Percentiles rank a stretch among this genome's conserved stretches.
These are phyloP conservation scores for Linum tenue DNA, from an alignment of 345 rosid genomes.

Conservation along the genomic window DNA sequence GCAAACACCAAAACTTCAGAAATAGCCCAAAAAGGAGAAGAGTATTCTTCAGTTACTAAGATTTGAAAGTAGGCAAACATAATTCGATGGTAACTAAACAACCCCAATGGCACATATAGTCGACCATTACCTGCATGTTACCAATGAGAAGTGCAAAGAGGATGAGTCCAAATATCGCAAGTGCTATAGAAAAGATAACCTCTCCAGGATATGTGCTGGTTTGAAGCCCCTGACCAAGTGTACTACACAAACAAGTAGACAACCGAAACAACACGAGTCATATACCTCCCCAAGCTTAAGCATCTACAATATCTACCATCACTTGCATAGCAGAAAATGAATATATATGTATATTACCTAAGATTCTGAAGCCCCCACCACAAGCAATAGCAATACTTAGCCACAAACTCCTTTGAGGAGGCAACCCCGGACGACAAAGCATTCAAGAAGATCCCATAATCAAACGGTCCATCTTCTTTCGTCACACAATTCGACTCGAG, in stretches of 20 bases:
- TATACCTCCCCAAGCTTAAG: too few species aligned
- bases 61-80: too few species aligned
- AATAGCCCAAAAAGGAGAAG: not conserved
- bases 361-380: constrained; percentile 99
- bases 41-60: too few species aligned
- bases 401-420: constrained; percentile 61
- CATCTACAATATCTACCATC: too few species aligned
- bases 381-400: constrained; percentile 76
- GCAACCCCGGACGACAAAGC: constrained; percentile 71
- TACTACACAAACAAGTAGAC: constrained; percentile 32
- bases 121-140: constrained; percentile 75
- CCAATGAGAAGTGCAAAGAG: constrained; percentile 97
- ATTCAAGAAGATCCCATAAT: constrained; percentile 58
- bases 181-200: constrained; percentile 69
- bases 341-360: constrained; percentile 34
- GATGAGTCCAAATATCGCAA: constrained; percentile 81
- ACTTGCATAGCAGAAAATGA: too few species aligned
- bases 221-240: constrained; percentile 94
- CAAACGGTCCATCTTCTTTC: constrained; percentile 38
- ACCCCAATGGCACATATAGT: too few species aligned
- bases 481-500: constrained; percentile 33
- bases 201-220: constrained; percentile 88
- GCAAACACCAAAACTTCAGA: constrained; percentile 7
- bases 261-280: not conserved
- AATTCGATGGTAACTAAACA: too few species aligned